Evolutionary conservation across 306 rosid genomes (phyloP).

Genomic region (Amphicarpaea edgeworthii): DNA sequence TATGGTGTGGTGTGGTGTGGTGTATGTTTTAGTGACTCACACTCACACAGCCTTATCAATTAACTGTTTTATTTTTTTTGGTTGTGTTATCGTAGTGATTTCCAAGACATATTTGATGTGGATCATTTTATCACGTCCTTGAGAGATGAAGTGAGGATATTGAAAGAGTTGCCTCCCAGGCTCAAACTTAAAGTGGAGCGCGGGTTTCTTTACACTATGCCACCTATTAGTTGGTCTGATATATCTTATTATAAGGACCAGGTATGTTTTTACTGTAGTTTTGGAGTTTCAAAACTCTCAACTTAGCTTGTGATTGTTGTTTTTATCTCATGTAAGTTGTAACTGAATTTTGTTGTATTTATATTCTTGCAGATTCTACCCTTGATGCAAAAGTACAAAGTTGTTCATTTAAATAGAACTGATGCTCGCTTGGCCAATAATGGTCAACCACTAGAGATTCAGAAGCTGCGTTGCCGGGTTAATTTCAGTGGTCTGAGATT

Average conservation of each 20-base stretch:
- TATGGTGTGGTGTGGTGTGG: too few relatives aligned
- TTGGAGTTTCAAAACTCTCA: background rate
- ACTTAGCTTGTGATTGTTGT: background rate
- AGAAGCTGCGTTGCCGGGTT: constrained; percentile 93
- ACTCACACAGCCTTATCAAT: too few relatives aligned
- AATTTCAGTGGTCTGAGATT: constrained; percentile 89
- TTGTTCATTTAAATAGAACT: constrained; percentile 93
- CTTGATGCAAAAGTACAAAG: constrained; percentile 83
- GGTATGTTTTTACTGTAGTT: constrained; percentile 54
- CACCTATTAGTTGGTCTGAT: constrained; percentile 99
- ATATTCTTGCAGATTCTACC: constrained; percentile 75
- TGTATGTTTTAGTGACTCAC: too few relatives aligned
- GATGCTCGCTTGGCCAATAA: constrained; percentile 97
- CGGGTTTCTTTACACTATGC: constrained; percentile 80
- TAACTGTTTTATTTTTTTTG: too few relatives aligned
- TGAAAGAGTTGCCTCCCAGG: constrained; percentile 96
- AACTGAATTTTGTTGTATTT: constrained; percentile 21
- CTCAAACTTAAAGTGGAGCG: constrained; percentile 78
- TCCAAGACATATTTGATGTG: constrained; percentile 90
- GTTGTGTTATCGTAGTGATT: constrained; percentile 69
- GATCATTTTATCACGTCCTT: constrained; percentile 94
- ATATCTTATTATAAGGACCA: constrained; percentile 84
- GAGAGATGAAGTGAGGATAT: constrained; percentile 95
- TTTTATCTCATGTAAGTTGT: background rate
- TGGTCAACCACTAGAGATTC: constrained; percentile 85